Base-by-base conservation (phyloP, 1,139 yeast genomes). In the Pichia sp. region DNA sequence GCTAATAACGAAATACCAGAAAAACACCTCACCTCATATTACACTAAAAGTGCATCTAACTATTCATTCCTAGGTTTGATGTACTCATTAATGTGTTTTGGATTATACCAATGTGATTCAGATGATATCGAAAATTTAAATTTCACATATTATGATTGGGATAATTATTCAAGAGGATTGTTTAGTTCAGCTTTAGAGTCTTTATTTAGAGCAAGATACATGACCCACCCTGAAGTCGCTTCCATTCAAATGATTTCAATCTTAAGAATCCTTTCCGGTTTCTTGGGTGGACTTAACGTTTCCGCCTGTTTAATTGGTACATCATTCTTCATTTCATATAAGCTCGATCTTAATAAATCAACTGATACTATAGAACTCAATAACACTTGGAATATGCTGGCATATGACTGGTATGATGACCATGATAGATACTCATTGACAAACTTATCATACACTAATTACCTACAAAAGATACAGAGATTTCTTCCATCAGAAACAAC, bases 341-440 rank as follows among this genome's bases (percentile, higher is more conserved):
- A 59, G 36, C 51, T 69, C 24, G 58, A 63, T 34, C 40, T 69
- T 1, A 63, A 65, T 45, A 53, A 56, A 34, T 45, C 61, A 4
- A 51, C 48, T 9, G 45, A 42, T 17, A 14, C n/a, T 3, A 45
- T 38, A 48, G 32, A 44, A 48, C 38, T 45, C 52, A 42, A 44
- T 3, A 43, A 44, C 21, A 67, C 71, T 68, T 69, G 71, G 72
- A 38, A 61, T 2, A 54, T 68, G 22, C 60, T 67, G 8, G 59
- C 58, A 14, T 51, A 60, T 28, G 73, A 69, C 50, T 69, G 73
- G 73, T 57, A 60, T 35, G 70, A 69, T 42, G 66, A 60, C 38
- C 53, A 58, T 24, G 62, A 60, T 35, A 47, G 69, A 18, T 54
- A 55, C 35, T 53, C 62, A 0, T 40, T 62, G 20, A 58, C 68